Base-by-base conservation (phyloP, 768 basidiomycete species). In the Amanita phalloides region DNA sequence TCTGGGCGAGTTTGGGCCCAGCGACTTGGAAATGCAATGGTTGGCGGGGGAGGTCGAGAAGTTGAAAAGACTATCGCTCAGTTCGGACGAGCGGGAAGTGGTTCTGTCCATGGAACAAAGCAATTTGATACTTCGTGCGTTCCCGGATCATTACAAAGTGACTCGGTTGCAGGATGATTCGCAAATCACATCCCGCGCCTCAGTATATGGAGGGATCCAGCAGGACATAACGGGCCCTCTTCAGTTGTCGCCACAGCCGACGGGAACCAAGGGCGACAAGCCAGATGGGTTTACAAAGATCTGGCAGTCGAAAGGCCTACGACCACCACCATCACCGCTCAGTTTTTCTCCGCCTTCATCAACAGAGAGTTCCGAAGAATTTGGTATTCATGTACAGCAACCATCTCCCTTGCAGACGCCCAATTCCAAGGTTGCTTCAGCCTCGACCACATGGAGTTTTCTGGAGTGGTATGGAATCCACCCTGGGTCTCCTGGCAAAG, bases 381-480 rank as follows among this genome's bases (percentile, higher is more conserved):
- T 42, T 26, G 33, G 28, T 21, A 45, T 26, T 13, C 44, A 38
- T 1, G 10, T 33, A 9, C 35, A 26, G 49, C 52, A 17, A 47
- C 17, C 51, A 54, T 48, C 56, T 43, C 46, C 45, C 44, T 43
- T n/a, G 46, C 51, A 14, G 32, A 54, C 62, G 1, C 64, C 68
- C 3, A 62, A 64, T 26, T 51, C 64, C 41, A 56, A 54, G 21
- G 57, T 64, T 35, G 58, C 65, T 51, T 66, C 68, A 28, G 59
- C 66, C 51, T 68, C 68, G 0, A 62, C 68, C 8, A 69, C 66
- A 8, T 54, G 67, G 49, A 68, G 65, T 56, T 68, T 69, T 49
- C 57, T 69, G 37, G 66, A 67, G 46, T 68, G 65, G 61, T 64
- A 67, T 55, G 67, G 67, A 2, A 67, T 68, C n/a, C 66, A 64